Base-by-base conservation (phyloP, 75 land plant genomes). In the Pinus albicaulis region DNA sequence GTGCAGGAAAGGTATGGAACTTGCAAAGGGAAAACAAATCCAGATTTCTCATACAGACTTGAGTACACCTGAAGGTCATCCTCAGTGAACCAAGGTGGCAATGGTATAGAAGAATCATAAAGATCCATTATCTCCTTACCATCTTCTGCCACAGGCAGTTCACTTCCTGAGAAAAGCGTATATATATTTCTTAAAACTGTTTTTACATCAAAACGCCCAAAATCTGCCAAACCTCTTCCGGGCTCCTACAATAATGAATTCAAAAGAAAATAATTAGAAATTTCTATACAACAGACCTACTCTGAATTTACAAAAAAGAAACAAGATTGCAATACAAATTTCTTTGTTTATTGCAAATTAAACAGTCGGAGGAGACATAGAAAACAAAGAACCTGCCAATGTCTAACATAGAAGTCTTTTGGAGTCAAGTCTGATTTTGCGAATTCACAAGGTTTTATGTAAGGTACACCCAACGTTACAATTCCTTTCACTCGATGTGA, bases 171-270 rank as follows among this genome's bases (percentile, higher is more conserved):
- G 77, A 92, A 92, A 44, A 89, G 79, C n/a, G 77, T 89, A 77
- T 92, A 92, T 20, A 91, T 83, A 20, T 78, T 91, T 36, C 76
- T 71, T 31, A 91, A 57, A n/a, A 92, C 89, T 14, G 92, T 92
- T 76, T 76, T 82, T 2, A 66, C 86, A 83, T 89, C 92, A 80
- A 83, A 82, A 26, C 94, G 88, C 11, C 88, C 90, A 71, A 92
- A 92, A 81, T 92, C 94, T 63, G 89, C 91, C 80, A 89, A 92
- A 20, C 90, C 92, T 65, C 86, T 64, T 58, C 92, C 94, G 23
- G 92, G 92, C 62, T 85, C 88, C 92, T 92, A 36, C 15, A 41
- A 86, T 87, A 71, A 92, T 89, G 79, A 11, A 34, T 10, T 73
- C 55, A 66, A 8, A 8, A 76, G 22, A 4, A 66, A 3, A 24